Conservation (phyloP, 495 filamentous ascomycete species). For the Trichocladium antarcticum region DNA sequence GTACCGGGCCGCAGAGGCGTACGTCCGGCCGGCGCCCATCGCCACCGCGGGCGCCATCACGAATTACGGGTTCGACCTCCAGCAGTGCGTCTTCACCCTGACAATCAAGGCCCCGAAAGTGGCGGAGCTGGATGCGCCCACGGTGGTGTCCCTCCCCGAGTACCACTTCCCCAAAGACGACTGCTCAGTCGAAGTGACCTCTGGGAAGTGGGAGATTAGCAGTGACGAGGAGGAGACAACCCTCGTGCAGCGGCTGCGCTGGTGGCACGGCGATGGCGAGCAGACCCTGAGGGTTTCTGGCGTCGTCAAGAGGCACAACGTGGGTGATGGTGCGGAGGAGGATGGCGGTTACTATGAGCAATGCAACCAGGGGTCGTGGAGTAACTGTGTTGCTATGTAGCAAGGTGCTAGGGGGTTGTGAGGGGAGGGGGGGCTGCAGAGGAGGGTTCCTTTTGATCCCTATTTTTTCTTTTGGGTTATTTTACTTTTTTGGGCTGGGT, state of each 20-base stretch:
- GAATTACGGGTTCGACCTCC: constrained; percentile 67
- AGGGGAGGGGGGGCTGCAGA: background rate
- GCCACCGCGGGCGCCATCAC: constrained; percentile 55
- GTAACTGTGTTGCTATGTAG: constrained; percentile 37
- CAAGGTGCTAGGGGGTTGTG: background rate
- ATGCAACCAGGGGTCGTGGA: constrained; percentile 31
- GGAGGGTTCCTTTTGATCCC: background rate
- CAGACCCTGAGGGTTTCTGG: constrained; percentile 73
- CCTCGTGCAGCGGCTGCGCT: constrained; percentile 62
- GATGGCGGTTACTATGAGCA: constrained; percentile 40
- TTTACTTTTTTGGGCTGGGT: background rate
- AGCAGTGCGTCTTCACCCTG: constrained; percentile 61
- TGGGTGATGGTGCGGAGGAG: constrained; percentile 29
- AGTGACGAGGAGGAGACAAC: constrained; percentile 53
- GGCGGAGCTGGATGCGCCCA: constrained; percentile 51
- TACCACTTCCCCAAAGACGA: constrained; percentile 79
- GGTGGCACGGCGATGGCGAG: constrained; percentile 83
- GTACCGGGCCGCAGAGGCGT: constrained; percentile 85
- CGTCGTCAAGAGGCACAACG: constrained; percentile 42
- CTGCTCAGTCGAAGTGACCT: constrained; percentile 60
- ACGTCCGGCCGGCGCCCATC: constrained; percentile 75
- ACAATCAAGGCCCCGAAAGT: constrained; percentile 44
- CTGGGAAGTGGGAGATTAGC: constrained; percentile 82
- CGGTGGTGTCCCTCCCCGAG: constrained; percentile 77
- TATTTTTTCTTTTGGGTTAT: background rate